Evolutionary conservation across 345 rosid species (phyloP).

Genomic region (Sisymbrium irio): DNA sequence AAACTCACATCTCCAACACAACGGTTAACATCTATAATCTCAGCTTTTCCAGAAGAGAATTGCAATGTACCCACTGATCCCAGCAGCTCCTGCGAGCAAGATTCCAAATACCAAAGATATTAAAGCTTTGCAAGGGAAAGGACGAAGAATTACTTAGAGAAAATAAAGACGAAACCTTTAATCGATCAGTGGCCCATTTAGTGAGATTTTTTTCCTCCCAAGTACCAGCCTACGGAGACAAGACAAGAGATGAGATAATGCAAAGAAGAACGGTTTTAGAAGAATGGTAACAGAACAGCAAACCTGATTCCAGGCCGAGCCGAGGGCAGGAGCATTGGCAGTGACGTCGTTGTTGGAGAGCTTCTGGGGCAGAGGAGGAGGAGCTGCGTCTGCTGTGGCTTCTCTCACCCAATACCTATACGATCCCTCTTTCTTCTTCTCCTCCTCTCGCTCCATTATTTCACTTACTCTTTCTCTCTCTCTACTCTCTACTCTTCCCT

Average conservation of each 20-base stretch:
- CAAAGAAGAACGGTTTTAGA: neutral
- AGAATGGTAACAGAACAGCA: neutral
- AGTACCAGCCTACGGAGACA: slow-evolving; percentile 70
- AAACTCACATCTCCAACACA: slow-evolving; percentile 84
- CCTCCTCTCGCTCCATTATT: slow-evolving; percentile 45
- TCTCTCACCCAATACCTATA: slow-evolving; percentile 93
- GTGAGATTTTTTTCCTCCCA: slow-evolving; percentile 95
- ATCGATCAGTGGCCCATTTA: slow-evolving; percentile 77
- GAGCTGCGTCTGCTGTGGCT: slow-evolving; percentile 68
- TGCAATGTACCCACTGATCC: slow-evolving; percentile 58
- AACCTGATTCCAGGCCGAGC: slow-evolving; percentile 88
- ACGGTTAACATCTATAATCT: slow-evolving; percentile 63
- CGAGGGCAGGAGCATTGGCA: slow-evolving; percentile 46
- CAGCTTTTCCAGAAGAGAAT: slow-evolving; percentile 68
- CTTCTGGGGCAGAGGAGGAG: slow-evolving; percentile 69
- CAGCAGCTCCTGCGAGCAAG: slow-evolving; percentile 59
- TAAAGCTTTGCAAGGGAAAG: neutral
- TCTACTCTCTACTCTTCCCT: slow-evolving; percentile 6
- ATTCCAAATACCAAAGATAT: neutral
- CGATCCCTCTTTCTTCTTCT: slow-evolving; percentile 38
- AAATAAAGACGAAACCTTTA: slow-evolving; percentile 50
- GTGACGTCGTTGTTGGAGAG: slow-evolving; percentile 43
- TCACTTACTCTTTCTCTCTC: neutral
- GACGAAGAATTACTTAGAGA: neutral
- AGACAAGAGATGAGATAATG: neutral